Evolutionary conservation across 2,329 filamentous ascomycete genomes (phyloP), one percentile per base, ranked within the genome.

Genomic region (Moelleriella libera): DNA sequence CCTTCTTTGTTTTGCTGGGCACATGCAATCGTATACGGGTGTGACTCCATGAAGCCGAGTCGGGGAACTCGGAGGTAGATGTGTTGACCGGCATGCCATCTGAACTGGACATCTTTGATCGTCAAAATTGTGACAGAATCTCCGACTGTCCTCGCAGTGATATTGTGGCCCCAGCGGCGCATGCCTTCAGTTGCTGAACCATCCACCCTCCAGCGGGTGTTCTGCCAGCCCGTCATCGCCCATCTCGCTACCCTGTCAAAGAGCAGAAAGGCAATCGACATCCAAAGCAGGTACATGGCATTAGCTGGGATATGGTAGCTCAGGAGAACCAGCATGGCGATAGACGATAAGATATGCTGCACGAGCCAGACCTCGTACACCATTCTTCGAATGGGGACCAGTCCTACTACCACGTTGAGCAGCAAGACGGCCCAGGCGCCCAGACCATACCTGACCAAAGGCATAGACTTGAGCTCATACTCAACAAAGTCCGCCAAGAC

Each of bases 311-410:
- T 71, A 58, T 87, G 82, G 39, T 72, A 63, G 54, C 81, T 78
- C 8, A 85, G 61, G 41, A 83, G 67, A 64, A 75, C 82, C 39
- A 85, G 63, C 55, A 86, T 74, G 29, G 81, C 57, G 31, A 74
- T 68, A 48, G 79, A 79, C 3, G 78, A 75, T 12, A 76, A 59
- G 30, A 85, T 64, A 58, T 87, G 83, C 60, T 87, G 83, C 4
- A 78, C 54, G 12, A 86, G 74, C 57, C 85, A 87, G 0, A 84
- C 50, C 63, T 87, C 83, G 58, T 86, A 86, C 6, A 72, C 71
- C 65, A 80, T 68, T n/a, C 76, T 71, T 5, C 83, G 73, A 34
- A 86, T 65, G 0, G 83, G 83, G 6, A 76, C 70, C 47, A 83
- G 67, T 2, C 79, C 80, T 6, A 75, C 76, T 32, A 84, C 58